phyloP scores from a whole-genome alignment of 2,329 filamentous ascomycete species.

The Phoma herbarum region DNA sequence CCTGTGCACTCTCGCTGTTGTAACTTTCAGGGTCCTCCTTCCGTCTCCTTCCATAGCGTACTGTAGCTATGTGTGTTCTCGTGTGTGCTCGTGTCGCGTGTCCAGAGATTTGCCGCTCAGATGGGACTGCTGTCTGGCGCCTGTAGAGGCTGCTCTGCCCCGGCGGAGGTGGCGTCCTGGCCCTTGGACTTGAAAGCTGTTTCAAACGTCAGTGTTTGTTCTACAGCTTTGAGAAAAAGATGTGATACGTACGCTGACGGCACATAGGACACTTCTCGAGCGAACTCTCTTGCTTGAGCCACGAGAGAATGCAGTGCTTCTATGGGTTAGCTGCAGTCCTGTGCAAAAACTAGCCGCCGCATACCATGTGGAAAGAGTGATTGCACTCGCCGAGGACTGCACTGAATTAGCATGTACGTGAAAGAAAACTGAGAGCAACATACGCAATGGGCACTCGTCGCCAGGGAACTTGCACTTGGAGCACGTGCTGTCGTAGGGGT shows the following conservation, averaged over 20 bases:
- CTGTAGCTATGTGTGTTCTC: not conserved
- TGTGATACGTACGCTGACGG: slow-evolving; percentile 75
- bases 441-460: slow-evolving; percentile 91
- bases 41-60: not conserved
- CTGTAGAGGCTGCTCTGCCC: slow-evolving; percentile 25
- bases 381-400: slow-evolving; percentile 94
- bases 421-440: slow-evolving; percentile 45
- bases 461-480: slow-evolving; percentile 98
- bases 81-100: not conserved
- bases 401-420: slow-evolving; percentile 20
- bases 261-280: slow-evolving; percentile 98
- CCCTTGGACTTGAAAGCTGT: slow-evolving; percentile 52
- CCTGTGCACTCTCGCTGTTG: not conserved
- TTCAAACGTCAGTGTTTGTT: slow-evolving; percentile 24
- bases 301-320: slow-evolving; percentile 93
- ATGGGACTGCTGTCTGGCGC: slow-evolving; percentile 34
- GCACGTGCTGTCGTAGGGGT: slow-evolving; percentile 97
- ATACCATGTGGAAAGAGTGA: slow-evolving; percentile 96
- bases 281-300: slow-evolving; percentile 94
- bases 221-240: no score
- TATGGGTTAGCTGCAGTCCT: slow-evolving; percentile 14
- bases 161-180: slow-evolving; percentile 40
- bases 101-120: not conserved
- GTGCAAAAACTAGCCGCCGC: not conserved
- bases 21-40: not conserved